These are phyloP conservation scores for Panaeolus papilionaceus DNA, from an alignment of 768 basidiomycete genomes.

Conservation along the genomic window DNA sequence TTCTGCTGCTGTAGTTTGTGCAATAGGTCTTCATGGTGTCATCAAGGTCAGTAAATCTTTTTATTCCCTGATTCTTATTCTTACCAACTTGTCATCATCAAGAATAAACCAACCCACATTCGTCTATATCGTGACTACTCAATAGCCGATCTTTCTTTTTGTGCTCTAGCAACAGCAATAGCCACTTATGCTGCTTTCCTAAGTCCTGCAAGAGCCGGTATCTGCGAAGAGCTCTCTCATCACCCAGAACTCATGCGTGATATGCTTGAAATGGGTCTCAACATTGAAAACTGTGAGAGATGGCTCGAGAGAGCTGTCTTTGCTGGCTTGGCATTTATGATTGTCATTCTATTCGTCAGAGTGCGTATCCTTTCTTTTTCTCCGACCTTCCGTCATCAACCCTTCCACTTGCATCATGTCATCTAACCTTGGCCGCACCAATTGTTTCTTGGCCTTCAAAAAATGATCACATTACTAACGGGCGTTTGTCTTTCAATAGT, in stretches of 20 bases:
- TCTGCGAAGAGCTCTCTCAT: constrained; percentile 79
- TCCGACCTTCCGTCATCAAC: background rate
- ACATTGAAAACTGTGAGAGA: constrained; percentile 80
- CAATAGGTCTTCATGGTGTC: constrained; percentile 72
- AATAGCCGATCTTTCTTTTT: constrained; percentile 79
- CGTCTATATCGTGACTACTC: constrained; percentile 86
- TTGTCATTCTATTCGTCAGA: constrained; percentile 67
- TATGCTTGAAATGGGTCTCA: constrained; percentile 74
- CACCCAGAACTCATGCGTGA: constrained; percentile 79
- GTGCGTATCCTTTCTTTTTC: constrained; percentile 47
- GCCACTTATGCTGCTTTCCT: constrained; percentile 67
- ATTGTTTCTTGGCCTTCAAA: background rate
- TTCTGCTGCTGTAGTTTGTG: constrained; percentile 66
- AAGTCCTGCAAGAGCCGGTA: constrained; percentile 56
- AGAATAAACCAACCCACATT: constrained; percentile 70
- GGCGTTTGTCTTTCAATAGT: constrained; percentile 40
- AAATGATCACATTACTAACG: constrained; percentile 11
- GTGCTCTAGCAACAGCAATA: constrained; percentile 60
- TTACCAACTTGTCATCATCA: constrained; percentile 6
- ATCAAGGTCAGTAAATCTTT: constrained; percentile 55
- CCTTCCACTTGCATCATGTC: constrained; percentile 10
- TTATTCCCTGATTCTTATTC: constrained; percentile 13
- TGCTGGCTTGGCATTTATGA: constrained; percentile 61
- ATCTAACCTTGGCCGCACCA: constrained; percentile 10
- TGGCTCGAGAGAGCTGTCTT: constrained; percentile 76